These are phyloP conservation scores for Lachancea sp. DNA, from an alignment of 805 yeast species.

Conservation along the genomic window DNA sequence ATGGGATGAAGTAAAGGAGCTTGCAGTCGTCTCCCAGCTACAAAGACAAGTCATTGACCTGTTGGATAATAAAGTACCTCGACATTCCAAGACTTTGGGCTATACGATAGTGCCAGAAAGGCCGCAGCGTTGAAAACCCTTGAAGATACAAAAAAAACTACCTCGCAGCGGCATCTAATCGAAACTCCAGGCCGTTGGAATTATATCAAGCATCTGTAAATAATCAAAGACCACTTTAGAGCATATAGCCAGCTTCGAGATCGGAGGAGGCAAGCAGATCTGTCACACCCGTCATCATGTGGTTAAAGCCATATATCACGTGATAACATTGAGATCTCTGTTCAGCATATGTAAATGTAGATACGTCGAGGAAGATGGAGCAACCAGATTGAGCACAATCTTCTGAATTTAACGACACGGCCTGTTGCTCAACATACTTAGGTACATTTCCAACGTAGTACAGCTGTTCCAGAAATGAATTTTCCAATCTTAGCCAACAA, in stretches of 20 bases:
- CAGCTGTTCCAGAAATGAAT: background rate
- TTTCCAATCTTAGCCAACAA: constrained; percentile 54
- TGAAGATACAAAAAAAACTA: background rate
- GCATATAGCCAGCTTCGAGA: background rate
- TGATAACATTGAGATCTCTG: too few species aligned
- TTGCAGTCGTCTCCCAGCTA: constrained; percentile 4
- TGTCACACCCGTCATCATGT: too few species aligned
- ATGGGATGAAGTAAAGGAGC: constrained; percentile 14
- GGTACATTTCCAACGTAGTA: background rate
- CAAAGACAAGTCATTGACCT: background rate
- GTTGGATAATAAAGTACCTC: background rate
- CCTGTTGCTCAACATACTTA: too few species aligned
- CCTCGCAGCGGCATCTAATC: too few species aligned
- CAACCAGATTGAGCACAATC: too few species aligned
- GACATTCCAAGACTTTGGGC: background rate
- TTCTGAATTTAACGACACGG: too few species aligned
- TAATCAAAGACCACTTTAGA: background rate
- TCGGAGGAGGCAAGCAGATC: background rate
- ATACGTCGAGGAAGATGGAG: too few species aligned
- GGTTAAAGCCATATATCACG: too few species aligned
- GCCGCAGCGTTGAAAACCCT: constrained; percentile 1
- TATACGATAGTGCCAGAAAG: constrained; percentile 4
- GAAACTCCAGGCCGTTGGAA: too few species aligned
- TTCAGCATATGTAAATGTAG: too few species aligned
- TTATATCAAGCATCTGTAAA: constrained; percentile 1